phyloP scores from a whole-genome alignment of 257 asterid species.

The Petunia axillaris region DNA sequence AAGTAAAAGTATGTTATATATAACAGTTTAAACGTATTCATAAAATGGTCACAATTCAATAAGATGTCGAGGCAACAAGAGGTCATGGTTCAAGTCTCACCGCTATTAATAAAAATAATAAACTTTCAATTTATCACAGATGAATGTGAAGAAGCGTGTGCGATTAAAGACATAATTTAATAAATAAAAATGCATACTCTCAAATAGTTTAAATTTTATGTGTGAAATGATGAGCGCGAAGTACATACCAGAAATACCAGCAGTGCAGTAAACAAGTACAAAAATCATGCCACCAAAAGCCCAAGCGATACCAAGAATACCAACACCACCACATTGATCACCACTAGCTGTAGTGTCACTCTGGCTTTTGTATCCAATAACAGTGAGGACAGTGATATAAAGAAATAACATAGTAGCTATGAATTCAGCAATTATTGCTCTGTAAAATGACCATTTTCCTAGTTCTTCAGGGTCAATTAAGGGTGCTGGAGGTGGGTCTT shows the following conservation, averaged over 20 bases:
- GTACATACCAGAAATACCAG: constrained; percentile 65
- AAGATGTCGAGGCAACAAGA: background rate
- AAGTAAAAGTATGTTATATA: too few relatives aligned
- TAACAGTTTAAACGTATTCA: too few relatives aligned
- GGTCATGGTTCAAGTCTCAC: too few relatives aligned
- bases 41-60: too few relatives aligned
- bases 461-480: constrained; percentile 61
- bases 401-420: constrained; percentile 67
- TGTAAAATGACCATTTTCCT: constrained; percentile 67
- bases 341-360: constrained; percentile 40
- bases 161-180: too few relatives aligned
- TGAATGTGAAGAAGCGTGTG: too few relatives aligned
- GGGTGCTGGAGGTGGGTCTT: constrained; percentile 74
- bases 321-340: constrained; percentile 69
- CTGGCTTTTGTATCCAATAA: constrained; percentile 72
- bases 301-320: constrained; percentile 85
- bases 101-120: too few relatives aligned
- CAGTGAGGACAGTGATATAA: constrained; percentile 68
- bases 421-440: constrained; percentile 76
- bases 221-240: too few relatives aligned
- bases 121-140: too few relatives aligned
- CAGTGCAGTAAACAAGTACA: constrained; percentile 80
- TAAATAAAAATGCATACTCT: too few relatives aligned
- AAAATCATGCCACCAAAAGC: constrained; percentile 90
- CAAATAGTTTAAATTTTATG: background rate